phyloP scores from a whole-genome alignment of 768 basidiomycete species.

The Pluteus cervinus region DNA sequence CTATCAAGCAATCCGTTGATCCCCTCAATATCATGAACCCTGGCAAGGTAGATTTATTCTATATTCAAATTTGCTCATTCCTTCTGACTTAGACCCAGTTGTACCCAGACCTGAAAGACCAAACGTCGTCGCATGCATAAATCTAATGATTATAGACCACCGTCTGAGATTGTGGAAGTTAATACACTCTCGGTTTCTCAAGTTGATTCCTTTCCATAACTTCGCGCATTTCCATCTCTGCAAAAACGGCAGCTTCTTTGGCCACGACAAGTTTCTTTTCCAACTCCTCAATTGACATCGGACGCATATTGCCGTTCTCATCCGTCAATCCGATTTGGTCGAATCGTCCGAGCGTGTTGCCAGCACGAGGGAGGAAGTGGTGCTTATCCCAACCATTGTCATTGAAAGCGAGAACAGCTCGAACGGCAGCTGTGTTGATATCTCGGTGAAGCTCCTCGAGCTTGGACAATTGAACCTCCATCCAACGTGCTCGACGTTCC shows the following conservation, averaged over 20 bases:
- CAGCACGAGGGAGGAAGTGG: constrained; percentile 62
- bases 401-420: constrained; percentile 76
- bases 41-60: constrained; percentile 46
- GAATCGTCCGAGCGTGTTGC: constrained; percentile 63
- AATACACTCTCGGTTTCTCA: constrained; percentile 23
- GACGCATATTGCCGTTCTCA: constrained; percentile 36
- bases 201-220: constrained; percentile 64
- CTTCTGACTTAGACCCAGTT: constrained; percentile 16
- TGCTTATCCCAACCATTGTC: constrained; percentile 80
- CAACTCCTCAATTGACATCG: constrained; percentile 67
- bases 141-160: constrained; percentile 1
- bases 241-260: constrained; percentile 64
- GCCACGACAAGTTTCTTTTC: constrained; percentile 69
- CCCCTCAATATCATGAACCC: constrained; percentile 83
- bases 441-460: constrained; percentile 86
- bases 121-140: constrained; percentile 2
- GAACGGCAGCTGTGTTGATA: constrained; percentile 83
- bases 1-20: constrained; percentile 76
- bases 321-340: constrained; percentile 57
- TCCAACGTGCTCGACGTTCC: constrained; percentile 88
- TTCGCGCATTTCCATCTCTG: constrained; percentile 70
- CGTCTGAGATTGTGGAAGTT: no score
- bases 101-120: constrained; percentile 22
- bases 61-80: constrained; percentile 9
- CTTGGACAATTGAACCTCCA: constrained; percentile 87